Percentiles rank a stretch among this genome's conserved stretches.
Evolutionary conservation across 2,329 filamentous ascomycete species (phyloP).

Genomic region (Hypoxylon sp.): DNA sequence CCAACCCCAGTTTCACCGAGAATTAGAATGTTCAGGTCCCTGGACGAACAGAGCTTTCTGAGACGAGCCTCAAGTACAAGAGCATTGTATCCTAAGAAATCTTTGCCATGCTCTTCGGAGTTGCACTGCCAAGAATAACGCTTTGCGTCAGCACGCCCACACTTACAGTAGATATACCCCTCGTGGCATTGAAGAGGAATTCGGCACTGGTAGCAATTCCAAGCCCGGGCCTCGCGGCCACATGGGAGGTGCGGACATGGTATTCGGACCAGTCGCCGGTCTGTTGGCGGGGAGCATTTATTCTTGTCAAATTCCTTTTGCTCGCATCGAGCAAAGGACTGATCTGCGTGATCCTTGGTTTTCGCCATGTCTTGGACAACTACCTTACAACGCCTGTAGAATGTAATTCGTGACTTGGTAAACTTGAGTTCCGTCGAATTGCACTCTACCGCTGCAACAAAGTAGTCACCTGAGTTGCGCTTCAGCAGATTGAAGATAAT

Average conservation of each 20-base stretch:
- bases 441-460: too few species aligned
- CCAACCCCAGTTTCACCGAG: background rate
- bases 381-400: background rate
- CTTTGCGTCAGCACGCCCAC: background rate
- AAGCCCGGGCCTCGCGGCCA: too few species aligned
- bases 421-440: too few species aligned
- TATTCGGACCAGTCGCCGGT: background rate
- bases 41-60: background rate
- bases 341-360: too few species aligned
- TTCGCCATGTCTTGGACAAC: background rate
- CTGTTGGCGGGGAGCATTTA: too few species aligned
- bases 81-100: background rate
- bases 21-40: background rate
- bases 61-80: too few species aligned
- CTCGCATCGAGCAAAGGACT: background rate
- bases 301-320: too few species aligned
- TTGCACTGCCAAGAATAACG: background rate
- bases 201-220: background rate
- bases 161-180: background rate
- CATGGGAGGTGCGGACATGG: too few species aligned
- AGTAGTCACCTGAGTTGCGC: background rate
- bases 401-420: background rate
- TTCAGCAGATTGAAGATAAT: constrained; percentile 1
- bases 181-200: background rate
- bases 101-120: background rate